Evolutionary conservation across 1,139 yeast genomes (phyloP).

Genomic region (Lodderomyces oxycetoniae): DNA sequence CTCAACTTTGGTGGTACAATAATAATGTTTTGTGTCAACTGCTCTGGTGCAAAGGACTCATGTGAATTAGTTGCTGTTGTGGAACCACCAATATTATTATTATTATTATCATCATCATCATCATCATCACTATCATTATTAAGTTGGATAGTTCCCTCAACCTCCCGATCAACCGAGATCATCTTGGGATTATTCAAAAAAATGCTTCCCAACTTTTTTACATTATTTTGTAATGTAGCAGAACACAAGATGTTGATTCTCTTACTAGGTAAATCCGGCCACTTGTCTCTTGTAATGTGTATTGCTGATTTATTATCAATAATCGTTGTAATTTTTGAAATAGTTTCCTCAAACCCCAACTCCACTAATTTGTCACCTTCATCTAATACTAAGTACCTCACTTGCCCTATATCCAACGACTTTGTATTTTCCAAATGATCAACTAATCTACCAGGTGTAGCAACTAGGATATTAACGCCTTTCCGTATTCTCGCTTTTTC

Average conservation of each 20-base stretch:
- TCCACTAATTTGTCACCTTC: slow-evolving; percentile 97
- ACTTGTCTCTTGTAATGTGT: slow-evolving; percentile 31
- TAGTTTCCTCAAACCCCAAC: slow-evolving; percentile 91
- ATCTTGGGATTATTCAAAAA: slow-evolving; percentile 68
- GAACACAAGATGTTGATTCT: slow-evolving; percentile 85
- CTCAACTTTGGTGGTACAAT: slow-evolving; percentile 91
- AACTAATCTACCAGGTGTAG: slow-evolving; percentile 87
- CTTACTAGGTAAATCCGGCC: slow-evolving; percentile 58
- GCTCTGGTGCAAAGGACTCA: slow-evolving; percentile 73
- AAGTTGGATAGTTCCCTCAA: slow-evolving; percentile 36
- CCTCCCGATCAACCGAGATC: slow-evolving; percentile 38
- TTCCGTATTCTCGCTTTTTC: slow-evolving; percentile 88
- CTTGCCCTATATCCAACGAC: slow-evolving; percentile 62
- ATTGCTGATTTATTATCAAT: slow-evolving; percentile 46
- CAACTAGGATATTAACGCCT: slow-evolving; percentile 84
- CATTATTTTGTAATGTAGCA: slow-evolving; percentile 85
- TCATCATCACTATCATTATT: slow-evolving; percentile 26
- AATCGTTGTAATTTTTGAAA: slow-evolving; percentile 63
- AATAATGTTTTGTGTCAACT: slow-evolving; percentile 68
- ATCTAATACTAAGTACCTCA: slow-evolving; percentile 82
- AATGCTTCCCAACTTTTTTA: slow-evolving; percentile 72
- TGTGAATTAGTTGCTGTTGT: slow-evolving; percentile 17
- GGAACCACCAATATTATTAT: slow-evolving; percentile 15
- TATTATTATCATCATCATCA: slow-evolving; percentile 11
- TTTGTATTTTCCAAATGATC: slow-evolving; percentile 88